Evolutionary conservation across 192 early-diverging fungal species (phyloP).

Genomic region (Coemansia nantahalensis): DNA sequence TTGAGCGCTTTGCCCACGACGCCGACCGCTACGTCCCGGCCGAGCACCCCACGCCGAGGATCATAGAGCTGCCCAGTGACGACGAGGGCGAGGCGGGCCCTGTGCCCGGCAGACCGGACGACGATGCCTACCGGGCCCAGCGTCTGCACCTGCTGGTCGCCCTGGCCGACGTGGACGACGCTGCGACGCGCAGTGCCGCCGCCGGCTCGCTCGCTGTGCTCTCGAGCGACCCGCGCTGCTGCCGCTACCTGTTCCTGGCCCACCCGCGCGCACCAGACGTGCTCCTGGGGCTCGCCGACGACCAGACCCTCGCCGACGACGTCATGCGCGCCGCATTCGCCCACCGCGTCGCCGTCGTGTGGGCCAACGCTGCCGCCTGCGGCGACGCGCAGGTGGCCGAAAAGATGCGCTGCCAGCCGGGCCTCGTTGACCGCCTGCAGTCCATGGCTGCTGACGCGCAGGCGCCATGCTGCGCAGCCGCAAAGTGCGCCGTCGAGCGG

Average conservation of each 20-base stretch:
- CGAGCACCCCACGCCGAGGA: slow-evolving; percentile 11
- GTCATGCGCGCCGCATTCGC: slow-evolving; percentile 6
- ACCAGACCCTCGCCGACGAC: not conserved
- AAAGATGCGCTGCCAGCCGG: slow-evolving; percentile 1
- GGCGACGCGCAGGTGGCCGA: slow-evolving; percentile 17
- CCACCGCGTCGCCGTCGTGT: slow-evolving; percentile 41
- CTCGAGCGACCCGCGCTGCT: slow-evolving; percentile 43
- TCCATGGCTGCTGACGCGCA: slow-evolving; percentile 17
- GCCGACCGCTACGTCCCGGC: slow-evolving; percentile 20
- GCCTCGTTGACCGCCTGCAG: slow-evolving; percentile 3
- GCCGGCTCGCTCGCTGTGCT: slow-evolving; percentile 85
- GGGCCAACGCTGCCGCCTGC: slow-evolving; percentile 34
- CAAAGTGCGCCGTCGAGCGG: slow-evolving; percentile 15
- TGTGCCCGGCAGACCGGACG: no score
- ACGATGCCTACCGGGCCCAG: slow-evolving; percentile 44
- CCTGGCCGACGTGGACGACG: slow-evolving; percentile 84
- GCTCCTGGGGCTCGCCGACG: slow-evolving; percentile 11
- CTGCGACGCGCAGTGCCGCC: slow-evolving; percentile 77
- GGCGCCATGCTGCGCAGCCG: slow-evolving; percentile 22
- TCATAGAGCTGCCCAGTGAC: slow-evolving; percentile 35
- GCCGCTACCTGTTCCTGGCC: slow-evolving; percentile 34
- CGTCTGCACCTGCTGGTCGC: slow-evolving; percentile 79
- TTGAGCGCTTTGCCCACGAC: slow-evolving; percentile 63
- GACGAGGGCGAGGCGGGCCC: slow-evolving; percentile 12
- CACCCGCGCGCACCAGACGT: slow-evolving; percentile 35